phyloP scores from a whole-genome alignment of 202 grass and related monocot species.

The Schoenoplectus triqueter region DNA sequence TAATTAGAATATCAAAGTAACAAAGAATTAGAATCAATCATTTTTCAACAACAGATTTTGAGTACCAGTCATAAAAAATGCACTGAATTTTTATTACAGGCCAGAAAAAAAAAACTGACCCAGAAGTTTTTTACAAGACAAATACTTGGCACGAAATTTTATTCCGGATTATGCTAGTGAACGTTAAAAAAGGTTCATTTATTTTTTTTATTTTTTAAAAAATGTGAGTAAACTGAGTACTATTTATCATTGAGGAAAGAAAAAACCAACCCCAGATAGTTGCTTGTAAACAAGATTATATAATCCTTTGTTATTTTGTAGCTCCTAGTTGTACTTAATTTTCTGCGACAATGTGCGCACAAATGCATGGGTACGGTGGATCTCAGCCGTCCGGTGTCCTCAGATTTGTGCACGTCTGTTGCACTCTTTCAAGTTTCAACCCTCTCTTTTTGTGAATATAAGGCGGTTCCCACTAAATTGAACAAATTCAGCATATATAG shows the following conservation, averaged over 20 bases:
- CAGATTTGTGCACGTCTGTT: neutral
- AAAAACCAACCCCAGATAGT: neutral
- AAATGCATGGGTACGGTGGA: too few relatives aligned
- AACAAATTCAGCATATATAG: neutral
- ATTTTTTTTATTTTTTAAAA: too few relatives aligned
- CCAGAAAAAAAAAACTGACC: too few relatives aligned
- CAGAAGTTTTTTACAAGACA: too few relatives aligned
- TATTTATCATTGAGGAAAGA: neutral
- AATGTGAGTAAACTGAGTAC: neutral
- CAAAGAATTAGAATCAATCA: too few relatives aligned
- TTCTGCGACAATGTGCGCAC: neutral
- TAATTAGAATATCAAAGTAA: too few relatives aligned
- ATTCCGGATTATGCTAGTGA: too few relatives aligned
- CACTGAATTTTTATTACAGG: too few relatives aligned
- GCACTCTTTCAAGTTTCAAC: neutral
- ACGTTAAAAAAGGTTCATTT: too few relatives aligned
- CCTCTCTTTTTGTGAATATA: neutral
- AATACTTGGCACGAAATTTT: too few relatives aligned
- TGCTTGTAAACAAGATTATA: conserved; percentile 37
- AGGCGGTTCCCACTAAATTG: neutral
- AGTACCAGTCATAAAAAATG: too few relatives aligned
- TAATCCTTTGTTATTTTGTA: conserved; percentile 34
- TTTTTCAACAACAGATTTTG: too few relatives aligned
- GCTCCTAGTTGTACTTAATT: neutral
- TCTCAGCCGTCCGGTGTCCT: neutral